These are phyloP conservation scores for Hawksworthiomyces lignivorus DNA, from an alignment of 2,329 filamentous ascomycete genomes.

Conservation along the genomic window DNA sequence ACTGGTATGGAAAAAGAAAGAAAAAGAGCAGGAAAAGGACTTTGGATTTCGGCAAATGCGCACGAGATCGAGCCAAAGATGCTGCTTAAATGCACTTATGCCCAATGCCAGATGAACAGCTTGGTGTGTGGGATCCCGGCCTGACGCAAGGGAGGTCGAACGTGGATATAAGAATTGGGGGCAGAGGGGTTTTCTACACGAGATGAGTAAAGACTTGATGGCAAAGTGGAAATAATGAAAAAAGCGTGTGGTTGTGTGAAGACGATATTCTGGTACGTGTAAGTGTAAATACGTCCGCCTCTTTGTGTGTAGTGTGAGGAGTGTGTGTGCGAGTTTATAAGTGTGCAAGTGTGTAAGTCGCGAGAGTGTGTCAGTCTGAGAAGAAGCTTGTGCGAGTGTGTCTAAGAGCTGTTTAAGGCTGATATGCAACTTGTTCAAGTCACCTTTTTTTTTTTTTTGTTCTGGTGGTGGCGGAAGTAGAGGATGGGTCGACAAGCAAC, in stretches of 20 bases:
- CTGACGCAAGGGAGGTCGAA: too few species aligned
- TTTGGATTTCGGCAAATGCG: constrained; percentile 1
- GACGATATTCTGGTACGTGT: constrained; percentile 16
- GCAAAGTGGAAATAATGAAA: too few species aligned
- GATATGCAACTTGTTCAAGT: constrained; percentile 5
- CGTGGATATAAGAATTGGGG: too few species aligned
- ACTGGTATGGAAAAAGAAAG: too few species aligned
- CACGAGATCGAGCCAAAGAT: neutral
- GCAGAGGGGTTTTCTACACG: too few species aligned
- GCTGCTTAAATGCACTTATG: too few species aligned
- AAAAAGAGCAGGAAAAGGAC: constrained; percentile 8
- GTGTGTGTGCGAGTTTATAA: constrained; percentile 8
- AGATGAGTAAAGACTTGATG: too few species aligned
- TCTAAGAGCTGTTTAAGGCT: constrained; percentile 18
- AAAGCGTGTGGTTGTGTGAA: too few species aligned
- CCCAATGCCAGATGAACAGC: neutral
- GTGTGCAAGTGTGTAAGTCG: neutral
- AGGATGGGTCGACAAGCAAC: constrained; percentile 38
- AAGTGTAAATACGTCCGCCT: constrained; percentile 12
- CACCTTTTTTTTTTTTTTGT: neutral
- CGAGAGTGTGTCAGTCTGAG: too few species aligned
- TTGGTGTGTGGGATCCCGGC: too few species aligned
- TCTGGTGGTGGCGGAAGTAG: neutral
- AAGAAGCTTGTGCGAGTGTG: constrained; percentile 18
- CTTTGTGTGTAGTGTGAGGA: constrained; percentile 1